These are phyloP conservation scores for Yamadazyma takamatsuzukensis DNA, from an alignment of 805 yeast genomes.

Conservation along the genomic window DNA sequence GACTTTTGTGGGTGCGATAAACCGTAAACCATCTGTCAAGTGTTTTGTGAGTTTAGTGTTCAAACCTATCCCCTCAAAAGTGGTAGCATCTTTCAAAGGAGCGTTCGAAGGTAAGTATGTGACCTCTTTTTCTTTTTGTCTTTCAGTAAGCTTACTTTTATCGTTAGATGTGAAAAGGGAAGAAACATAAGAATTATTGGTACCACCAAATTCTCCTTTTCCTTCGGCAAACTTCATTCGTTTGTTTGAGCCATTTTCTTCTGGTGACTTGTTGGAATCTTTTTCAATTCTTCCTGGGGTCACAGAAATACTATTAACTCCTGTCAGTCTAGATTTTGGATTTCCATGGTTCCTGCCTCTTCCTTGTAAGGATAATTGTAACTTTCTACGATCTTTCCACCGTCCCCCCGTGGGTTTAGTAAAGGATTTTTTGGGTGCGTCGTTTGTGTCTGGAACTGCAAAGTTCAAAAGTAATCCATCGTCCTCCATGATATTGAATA, in stretches of 20 bases:
- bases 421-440: conserved; percentile 18
- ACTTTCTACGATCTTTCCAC: conserved; percentile 77
- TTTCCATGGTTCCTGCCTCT: conserved; percentile 26
- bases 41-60: conserved; percentile 50
- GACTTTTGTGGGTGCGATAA: conserved; percentile 75
- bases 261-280: conserved; percentile 3
- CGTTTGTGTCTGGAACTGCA: conserved; percentile 36
- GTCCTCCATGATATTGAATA: conserved; percentile 33
- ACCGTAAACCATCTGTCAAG: conserved; percentile 52
- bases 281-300: conserved; percentile 7
- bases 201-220: conserved; percentile 52
- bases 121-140: conserved; percentile 18
- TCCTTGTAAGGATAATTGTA: conserved; percentile 49
- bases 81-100: conserved; percentile 65
- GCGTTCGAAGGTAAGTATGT: conserved; percentile 72
- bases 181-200: conserved; percentile 68
- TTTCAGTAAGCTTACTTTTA: conserved; percentile 49
- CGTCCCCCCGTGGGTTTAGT: conserved; percentile 63
- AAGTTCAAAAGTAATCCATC: conserved; percentile 79
- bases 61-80: conserved; percentile 72
- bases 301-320: conserved; percentile 28
- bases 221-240: conserved; percentile 43
- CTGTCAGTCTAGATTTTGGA: conserved; percentile 18
- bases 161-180: conserved; percentile 62
- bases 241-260: conserved; percentile 14